These are phyloP conservation scores for Castanea sativa DNA, from an alignment of 306 rosid genomes.

Conservation along the genomic window DNA sequence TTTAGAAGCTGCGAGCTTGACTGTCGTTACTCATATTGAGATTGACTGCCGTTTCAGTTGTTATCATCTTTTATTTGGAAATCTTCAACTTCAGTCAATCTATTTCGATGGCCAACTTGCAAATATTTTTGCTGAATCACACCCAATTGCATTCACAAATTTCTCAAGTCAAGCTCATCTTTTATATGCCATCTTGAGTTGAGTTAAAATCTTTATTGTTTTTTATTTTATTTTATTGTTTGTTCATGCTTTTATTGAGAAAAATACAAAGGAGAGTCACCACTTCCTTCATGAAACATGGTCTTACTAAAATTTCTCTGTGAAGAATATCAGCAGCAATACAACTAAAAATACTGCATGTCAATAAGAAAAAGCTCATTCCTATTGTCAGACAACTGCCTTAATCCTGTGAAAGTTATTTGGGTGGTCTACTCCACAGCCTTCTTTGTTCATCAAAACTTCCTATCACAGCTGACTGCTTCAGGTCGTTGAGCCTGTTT, in stretches of 20 bases:
- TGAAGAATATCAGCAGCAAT: slow-evolving; percentile 23
- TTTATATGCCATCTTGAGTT: too few relatives aligned
- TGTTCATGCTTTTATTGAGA: background rate
- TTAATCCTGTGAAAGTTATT: slow-evolving; percentile 5
- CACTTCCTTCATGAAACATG: slow-evolving; percentile 9
- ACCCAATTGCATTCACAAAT: too few relatives aligned
- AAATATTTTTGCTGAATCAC: too few relatives aligned
- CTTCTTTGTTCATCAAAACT: slow-evolving; percentile 62
- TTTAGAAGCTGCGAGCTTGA: too few relatives aligned
- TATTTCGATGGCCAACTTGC: too few relatives aligned
- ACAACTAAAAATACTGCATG: slow-evolving; percentile 13
- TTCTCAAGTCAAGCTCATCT: too few relatives aligned
- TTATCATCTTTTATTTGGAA: too few relatives aligned
- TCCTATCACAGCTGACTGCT: slow-evolving; percentile 66
- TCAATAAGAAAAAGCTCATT: background rate
- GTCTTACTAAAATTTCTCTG: slow-evolving; percentile 4
- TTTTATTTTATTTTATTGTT: background rate
- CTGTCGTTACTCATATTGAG: too few relatives aligned
- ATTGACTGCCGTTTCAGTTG: too few relatives aligned
- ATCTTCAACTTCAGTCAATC: too few relatives aligned
- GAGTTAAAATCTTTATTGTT: background rate
- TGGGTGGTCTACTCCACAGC: slow-evolving; percentile 48
- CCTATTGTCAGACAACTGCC: slow-evolving; percentile 16
- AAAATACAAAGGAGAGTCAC: background rate
- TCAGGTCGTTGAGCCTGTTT: slow-evolving; percentile 44